Evolutionary conservation across 2,329 filamentous ascomycete species (phyloP).

Genomic region (Tolypocladium cylindrosporum): DNA sequence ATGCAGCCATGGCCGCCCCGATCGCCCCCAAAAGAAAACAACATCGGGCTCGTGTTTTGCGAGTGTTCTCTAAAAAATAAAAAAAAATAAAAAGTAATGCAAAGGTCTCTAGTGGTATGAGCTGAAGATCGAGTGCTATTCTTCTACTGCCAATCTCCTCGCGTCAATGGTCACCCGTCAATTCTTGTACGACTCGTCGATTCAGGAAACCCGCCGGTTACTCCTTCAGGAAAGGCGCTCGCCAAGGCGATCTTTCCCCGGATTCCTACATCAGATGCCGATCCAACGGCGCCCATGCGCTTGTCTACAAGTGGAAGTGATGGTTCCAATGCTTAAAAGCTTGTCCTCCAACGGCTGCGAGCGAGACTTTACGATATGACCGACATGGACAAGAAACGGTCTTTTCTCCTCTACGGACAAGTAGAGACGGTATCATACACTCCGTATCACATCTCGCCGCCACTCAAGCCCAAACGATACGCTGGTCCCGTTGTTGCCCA

Average conservation of each 20-base stretch:
- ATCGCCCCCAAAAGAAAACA: constrained; percentile 9
- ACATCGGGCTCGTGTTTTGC: too few relatives aligned
- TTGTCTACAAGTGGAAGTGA: constrained; percentile 2
- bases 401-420: not conserved
- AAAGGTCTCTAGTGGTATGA: not conserved
- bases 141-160: not conserved
- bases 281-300: not conserved
- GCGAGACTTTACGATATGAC: not conserved
- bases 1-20: not conserved
- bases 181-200: not conserved
- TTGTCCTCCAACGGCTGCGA: not conserved
- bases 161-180: not conserved
- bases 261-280: not conserved
- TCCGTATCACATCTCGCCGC: not conserved
- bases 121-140: not conserved
- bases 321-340: not conserved
- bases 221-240: constrained; percentile 4
- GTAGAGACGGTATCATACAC: not conserved
- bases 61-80: not conserved
- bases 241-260: constrained; percentile 2
- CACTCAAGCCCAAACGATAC: not conserved
- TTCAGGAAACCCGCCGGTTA: not conserved
- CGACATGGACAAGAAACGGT: not conserved
- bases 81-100: not conserved
- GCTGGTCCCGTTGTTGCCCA: not conserved